Percentiles rank a stretch among this genome's conserved stretches.
phyloP scores from a whole-genome alignment of 345 rosid genomes.

The Streptanthus diversifolius region DNA sequence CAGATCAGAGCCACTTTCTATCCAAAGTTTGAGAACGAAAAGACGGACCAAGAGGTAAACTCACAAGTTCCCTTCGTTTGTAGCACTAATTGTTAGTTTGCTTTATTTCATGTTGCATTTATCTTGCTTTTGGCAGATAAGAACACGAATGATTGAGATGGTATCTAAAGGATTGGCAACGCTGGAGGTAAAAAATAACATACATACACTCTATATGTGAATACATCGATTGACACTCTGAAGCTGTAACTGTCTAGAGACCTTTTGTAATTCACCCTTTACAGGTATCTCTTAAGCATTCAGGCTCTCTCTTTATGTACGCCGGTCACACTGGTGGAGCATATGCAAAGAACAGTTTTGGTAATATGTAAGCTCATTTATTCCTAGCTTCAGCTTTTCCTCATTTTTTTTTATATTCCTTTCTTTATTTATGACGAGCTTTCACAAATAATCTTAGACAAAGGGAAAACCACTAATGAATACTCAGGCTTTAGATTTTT shows the following conservation, averaged over 20 bases:
- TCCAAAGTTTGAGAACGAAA: constrained; percentile 97
- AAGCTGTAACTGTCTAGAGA: not conserved
- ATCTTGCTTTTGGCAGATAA: constrained; percentile 44
- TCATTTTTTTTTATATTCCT: not conserved
- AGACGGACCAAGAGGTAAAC: constrained; percentile 92
- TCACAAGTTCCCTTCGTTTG: not conserved
- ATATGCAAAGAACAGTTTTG: constrained; percentile 98
- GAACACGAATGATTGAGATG: constrained; percentile 86
- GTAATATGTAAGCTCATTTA: constrained; percentile 66
- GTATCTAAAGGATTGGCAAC: constrained; percentile 83
- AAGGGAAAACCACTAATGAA: not conserved
- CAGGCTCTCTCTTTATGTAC: constrained; percentile 98
- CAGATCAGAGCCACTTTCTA: constrained; percentile 95
- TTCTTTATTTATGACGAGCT: not conserved
- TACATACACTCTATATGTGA: not conserved
- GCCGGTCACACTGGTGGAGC: constrained; percentile 93
- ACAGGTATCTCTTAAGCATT: constrained; percentile 94
- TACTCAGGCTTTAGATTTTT: constrained; percentile 1
- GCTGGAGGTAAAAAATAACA: constrained; percentile 59
- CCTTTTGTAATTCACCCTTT: constrained; percentile 21
- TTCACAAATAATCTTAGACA: constrained; percentile 1
- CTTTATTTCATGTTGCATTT: not conserved
- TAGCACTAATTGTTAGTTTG: not conserved
- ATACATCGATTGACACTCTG: not conserved
- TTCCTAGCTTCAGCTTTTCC: not conserved